Percentiles rank a stretch among this genome's conserved stretches.
Conservation (phyloP, 257 asterid species). For the Nicotiana benthamiana region DNA sequence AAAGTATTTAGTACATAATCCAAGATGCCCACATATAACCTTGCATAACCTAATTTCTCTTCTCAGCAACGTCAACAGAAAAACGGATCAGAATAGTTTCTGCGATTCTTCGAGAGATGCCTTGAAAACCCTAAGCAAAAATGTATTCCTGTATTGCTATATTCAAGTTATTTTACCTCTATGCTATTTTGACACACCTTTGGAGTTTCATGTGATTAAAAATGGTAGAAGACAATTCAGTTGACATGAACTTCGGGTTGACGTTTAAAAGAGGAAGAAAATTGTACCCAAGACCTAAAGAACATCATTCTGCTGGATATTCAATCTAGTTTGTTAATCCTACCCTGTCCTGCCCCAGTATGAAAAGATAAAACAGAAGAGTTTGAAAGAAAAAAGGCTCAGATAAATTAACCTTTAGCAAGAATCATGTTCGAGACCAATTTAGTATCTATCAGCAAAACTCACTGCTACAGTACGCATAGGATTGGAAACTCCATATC, state of each 20-base stretch:
- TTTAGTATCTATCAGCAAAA: constrained; percentile 21
- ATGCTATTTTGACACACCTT: constrained; percentile 28
- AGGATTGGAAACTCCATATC: constrained; percentile 17
- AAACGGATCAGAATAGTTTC: constrained; percentile 25
- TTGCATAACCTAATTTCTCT: constrained; percentile 28
- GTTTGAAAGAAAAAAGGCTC: constrained; percentile 20
- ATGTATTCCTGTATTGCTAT: constrained; percentile 31
- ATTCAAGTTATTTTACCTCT: constrained; percentile 39
- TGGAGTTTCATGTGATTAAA: constrained; percentile 32
- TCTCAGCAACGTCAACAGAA: constrained; percentile 28
- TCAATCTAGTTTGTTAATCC: constrained; percentile 50
- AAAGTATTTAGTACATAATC: constrained; percentile 32
- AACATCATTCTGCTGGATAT: constrained; percentile 41
- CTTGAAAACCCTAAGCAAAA: constrained; percentile 16
- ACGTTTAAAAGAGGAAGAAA: constrained; percentile 11
- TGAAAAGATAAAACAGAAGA: constrained; percentile 18
- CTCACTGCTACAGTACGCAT: constrained; percentile 14
- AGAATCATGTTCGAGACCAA: constrained; percentile 43
- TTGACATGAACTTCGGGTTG: constrained; percentile 25
- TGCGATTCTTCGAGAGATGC: constrained; percentile 27
- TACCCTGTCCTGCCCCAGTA: background rate
- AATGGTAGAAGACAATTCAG: constrained; percentile 12
- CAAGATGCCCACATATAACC: constrained; percentile 22
- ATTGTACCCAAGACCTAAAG: constrained; percentile 39
- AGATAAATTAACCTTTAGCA: constrained; percentile 60